These are phyloP conservation scores for Fragilaria crotonensis DNA, from an alignment of 108 stramenopile genomes.

Conservation along the genomic window DNA sequence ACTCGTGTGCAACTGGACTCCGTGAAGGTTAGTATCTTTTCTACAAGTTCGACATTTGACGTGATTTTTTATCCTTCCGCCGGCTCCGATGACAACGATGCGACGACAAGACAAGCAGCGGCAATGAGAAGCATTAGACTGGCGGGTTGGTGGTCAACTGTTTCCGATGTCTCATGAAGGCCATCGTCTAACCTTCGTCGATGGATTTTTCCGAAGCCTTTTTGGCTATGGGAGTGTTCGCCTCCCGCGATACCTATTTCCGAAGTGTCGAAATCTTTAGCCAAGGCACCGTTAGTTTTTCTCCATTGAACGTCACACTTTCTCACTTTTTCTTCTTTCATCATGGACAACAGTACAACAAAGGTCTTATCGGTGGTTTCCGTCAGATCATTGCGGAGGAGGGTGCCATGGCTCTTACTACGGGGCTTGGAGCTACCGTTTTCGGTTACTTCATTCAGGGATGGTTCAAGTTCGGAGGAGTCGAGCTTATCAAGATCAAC, in stretches of 20 bases:
- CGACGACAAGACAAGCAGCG: no score
- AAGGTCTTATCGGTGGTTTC: slow-evolving; percentile 89
- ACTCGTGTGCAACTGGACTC: slow-evolving; percentile 95
- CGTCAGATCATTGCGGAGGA: slow-evolving; percentile 84
- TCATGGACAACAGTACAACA: slow-evolving; percentile 66
- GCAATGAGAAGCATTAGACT: no score
- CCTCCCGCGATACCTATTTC: no score
- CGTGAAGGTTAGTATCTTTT: slow-evolving; percentile 45
- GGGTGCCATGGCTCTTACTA: slow-evolving; percentile 92
- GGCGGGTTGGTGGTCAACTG: no score
- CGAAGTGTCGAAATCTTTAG: no score
- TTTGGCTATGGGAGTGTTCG: no score
- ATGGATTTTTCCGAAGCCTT: no score
- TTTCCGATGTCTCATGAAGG: no score
- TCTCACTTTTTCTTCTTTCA: slow-evolving; percentile 6
- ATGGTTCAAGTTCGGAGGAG: slow-evolving; percentile 99
- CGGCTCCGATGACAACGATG: no score
- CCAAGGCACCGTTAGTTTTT: not conserved
- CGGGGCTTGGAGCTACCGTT: slow-evolving; percentile 94
- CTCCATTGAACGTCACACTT: not conserved
- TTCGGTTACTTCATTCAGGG: slow-evolving; percentile 98
- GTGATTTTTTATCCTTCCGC: no score
- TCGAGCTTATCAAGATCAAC: slow-evolving; percentile 96
- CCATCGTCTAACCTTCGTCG: no score
- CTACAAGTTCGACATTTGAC: not conserved